Evolutionary conservation across 768 basidiomycete species (phyloP), one percentile per base, ranked within the genome.

Genomic region (Leccinum arenicola): DNA sequence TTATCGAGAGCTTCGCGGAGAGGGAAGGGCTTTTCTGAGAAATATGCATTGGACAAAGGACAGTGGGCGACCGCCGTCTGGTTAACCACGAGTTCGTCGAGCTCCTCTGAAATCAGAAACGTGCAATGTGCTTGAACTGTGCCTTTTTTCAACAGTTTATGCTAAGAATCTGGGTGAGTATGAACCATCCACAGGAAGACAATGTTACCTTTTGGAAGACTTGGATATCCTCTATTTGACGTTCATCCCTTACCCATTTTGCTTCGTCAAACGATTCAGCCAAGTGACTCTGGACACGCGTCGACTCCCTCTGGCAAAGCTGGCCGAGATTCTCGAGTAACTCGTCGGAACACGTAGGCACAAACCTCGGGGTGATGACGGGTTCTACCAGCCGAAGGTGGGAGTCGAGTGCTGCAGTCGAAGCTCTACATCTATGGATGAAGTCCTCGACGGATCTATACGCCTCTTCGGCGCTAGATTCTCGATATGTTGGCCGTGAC

Each of bases 71-170:
- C 77, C 2, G 89, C 78, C 1, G 86, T 83, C 15, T 84, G 83
- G 27, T 69, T 70, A 4, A 63, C 61, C 2, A 77, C 75, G 12
- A 95, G 74, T 17, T 77, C 79, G 0, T 74, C 68, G 11, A 93
- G 77, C 35, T 84, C 78, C 0, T 78, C 71, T 0, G 71, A 55
- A n/a, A 75, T 68, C 33, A 94, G 79, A 73, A 88, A 93, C 2
- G 94, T 96, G 74, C 93, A 95, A 70, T 95, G 94, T 0, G 93
- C 93, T 77, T 93, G 91, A 12, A 95, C 72, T 0, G 91, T 88
- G 14, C 80, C 81, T 1, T 78, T 66, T 1, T 84, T 87, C 51
- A 93, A 74, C 5, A 94, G 78, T 7, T 76, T 73, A 63, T 78
- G 65, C 91, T 92, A 70, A 69, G 40, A 40, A 56, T 29, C 12